These are phyloP conservation scores for Cladosporium sp. DNA, from an alignment of 2,329 filamentous ascomycete species.

Conservation along the genomic window DNA sequence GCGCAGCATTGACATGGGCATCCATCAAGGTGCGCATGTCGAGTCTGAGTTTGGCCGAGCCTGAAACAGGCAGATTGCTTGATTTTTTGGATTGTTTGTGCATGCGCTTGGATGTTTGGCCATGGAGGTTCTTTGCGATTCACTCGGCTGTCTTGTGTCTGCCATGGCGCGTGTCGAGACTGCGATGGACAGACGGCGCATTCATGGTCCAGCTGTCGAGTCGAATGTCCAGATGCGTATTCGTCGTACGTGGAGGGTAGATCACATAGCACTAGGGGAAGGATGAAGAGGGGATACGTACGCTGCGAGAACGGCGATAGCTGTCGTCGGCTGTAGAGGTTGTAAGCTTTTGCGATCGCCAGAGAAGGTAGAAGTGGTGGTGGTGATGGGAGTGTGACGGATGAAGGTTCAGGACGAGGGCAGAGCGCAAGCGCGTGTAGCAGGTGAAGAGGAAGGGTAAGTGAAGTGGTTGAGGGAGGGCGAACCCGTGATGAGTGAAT, in stretches of 20 bases:
- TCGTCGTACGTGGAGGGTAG: background rate
- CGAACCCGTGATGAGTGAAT: conserved; percentile 1
- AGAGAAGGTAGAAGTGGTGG: background rate
- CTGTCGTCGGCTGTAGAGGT: conserved; percentile 14
- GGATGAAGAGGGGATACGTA: conserved; percentile 3
- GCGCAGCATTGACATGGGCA: no score
- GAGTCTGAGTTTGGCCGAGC: no score
- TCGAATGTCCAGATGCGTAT: conserved; percentile 9
- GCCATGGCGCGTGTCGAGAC: background rate
- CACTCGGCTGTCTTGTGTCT: background rate
- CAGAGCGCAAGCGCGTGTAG: background rate
- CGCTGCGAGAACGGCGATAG: conserved; percentile 14
- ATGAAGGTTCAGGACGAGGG: conserved; percentile 4
- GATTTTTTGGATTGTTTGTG: background rate
- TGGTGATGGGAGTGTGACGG: background rate
- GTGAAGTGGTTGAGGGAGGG: background rate
- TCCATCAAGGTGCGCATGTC: no score
- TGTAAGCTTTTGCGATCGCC: conserved; percentile 10
- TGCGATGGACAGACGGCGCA: background rate
- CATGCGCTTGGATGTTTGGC: no score
- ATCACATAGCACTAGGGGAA: conserved; percentile 4
- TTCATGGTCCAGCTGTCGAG: background rate
- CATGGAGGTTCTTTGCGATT: background rate
- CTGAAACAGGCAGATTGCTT: no score
- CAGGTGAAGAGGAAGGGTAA: conserved; percentile 1